Evolutionary conservation across 176 grass and related monocot genomes (phyloP).

Genomic region (Phoenix dactylifera): DNA sequence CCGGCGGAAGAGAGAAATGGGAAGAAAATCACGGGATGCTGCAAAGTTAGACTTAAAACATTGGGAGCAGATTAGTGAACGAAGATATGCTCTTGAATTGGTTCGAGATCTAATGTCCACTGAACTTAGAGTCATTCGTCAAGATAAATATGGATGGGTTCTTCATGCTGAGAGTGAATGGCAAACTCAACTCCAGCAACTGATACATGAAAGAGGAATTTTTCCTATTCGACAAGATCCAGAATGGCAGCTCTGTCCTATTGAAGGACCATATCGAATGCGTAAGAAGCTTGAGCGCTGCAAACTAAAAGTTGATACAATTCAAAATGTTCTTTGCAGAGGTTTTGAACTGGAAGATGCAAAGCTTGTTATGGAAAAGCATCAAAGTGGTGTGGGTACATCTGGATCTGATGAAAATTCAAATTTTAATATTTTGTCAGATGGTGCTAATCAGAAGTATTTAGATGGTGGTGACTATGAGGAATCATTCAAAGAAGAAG

Average conservation of each 20-base stretch:
- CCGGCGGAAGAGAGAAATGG: conserved; percentile 90
- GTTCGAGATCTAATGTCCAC: conserved; percentile 93
- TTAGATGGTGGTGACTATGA: conserved; percentile 53
- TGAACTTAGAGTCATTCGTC: conserved; percentile 78
- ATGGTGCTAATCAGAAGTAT: conserved; percentile 43
- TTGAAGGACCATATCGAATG: conserved; percentile 98
- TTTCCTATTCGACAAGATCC: conserved; percentile 69
- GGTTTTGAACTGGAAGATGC: conserved; percentile 42
- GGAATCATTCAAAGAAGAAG: conserved; percentile 53
- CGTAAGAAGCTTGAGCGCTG: conserved; percentile 88
- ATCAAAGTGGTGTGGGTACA: conserved; percentile 35
- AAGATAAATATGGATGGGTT: conserved; percentile 99
- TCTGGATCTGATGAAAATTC: conserved; percentile 71
- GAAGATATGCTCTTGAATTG: conserved; percentile 70
- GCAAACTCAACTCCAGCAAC: conserved; percentile 86
- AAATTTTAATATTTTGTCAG: conserved; percentile 67
- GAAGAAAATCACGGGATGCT: conserved; percentile 63
- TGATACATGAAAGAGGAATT: conserved; percentile 94
- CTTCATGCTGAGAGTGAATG: conserved; percentile 97
- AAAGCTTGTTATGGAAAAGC: conserved; percentile 42
- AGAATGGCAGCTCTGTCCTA: conserved; percentile 75
- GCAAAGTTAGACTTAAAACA: conserved; percentile 62
- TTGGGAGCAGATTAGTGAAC: conserved; percentile 84
- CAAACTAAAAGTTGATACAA: conserved; percentile 88
- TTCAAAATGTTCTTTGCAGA: conserved; percentile 65